A percentile compares a stretch with the other conserved stretches of the same genome.
These are phyloP conservation scores for Debaryomyces prosopidis DNA, from an alignment of 805 yeast genomes.

Conservation along the genomic window DNA sequence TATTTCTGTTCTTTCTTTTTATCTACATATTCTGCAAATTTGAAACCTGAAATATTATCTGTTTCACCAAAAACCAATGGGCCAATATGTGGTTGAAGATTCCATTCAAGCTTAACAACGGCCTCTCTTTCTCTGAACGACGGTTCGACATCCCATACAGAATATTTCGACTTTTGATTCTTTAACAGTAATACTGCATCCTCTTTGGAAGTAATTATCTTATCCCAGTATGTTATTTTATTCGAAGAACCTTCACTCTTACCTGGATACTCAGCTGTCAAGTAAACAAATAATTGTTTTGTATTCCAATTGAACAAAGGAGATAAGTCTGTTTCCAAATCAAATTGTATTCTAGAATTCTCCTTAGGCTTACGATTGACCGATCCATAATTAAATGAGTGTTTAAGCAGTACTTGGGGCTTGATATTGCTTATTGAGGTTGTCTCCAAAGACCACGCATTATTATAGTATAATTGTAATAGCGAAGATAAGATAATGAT, in stretches of 20 bases:
- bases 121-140: slow-evolving; percentile 65
- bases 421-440: slow-evolving; percentile 35
- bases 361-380: slow-evolving; percentile 68
- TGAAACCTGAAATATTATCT: slow-evolving; percentile 22
- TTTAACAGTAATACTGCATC: slow-evolving; percentile 58
- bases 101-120: slow-evolving; percentile 76
- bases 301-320: slow-evolving; percentile 95
- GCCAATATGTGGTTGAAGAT: slow-evolving; percentile 90
- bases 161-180: slow-evolving; percentile 67
- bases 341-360: slow-evolving; percentile 70
- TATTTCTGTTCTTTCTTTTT: slow-evolving; percentile 10
- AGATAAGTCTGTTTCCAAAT: slow-evolving; percentile 69
- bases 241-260: slow-evolving; percentile 44
- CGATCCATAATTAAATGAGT: slow-evolving; percentile 69
- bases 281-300: slow-evolving; percentile 88
- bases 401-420: slow-evolving; percentile 45
- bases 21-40: slow-evolving; percentile 26
- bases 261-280: slow-evolving; percentile 81
- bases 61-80: slow-evolving; percentile 69
- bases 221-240: slow-evolving; percentile 89
- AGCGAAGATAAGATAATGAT: slow-evolving; percentile 50
- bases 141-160: slow-evolving; percentile 82
- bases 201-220: slow-evolving; percentile 59
- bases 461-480: slow-evolving; percentile 45
- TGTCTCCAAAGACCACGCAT: slow-evolving; percentile 46